Percentiles rank a stretch among this genome's conserved stretches.
Evolutionary conservation across 768 basidiomycete genomes (phyloP).

Genomic region (Saitozyma sp.): DNA sequence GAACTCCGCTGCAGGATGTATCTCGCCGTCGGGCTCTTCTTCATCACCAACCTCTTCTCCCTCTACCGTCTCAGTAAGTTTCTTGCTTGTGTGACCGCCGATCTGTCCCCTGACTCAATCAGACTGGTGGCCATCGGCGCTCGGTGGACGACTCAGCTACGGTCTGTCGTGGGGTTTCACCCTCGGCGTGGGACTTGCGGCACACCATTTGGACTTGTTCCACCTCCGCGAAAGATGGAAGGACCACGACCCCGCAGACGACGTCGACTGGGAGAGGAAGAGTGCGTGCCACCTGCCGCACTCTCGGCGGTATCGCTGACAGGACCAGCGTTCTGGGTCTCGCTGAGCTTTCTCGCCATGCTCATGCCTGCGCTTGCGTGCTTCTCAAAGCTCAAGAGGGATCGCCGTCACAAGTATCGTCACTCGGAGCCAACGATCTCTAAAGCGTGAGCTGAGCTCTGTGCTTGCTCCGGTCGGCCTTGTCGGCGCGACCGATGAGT

Average conservation of each 20-base stretch:
- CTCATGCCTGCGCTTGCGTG: slow-evolving; percentile 53
- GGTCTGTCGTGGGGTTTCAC: slow-evolving; percentile 49
- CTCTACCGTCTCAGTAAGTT: slow-evolving; percentile 52
- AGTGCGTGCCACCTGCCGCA: slow-evolving; percentile 31
- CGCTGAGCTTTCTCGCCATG: slow-evolving; percentile 51
- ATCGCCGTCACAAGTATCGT: slow-evolving; percentile 53
- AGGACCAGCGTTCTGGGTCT: slow-evolving; percentile 50
- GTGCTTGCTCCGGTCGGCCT: not conserved
- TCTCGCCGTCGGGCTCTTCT: slow-evolving; percentile 55
- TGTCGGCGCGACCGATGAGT: no score
- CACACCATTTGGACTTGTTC: slow-evolving; percentile 50
- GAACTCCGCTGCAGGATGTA: slow-evolving; percentile 45
- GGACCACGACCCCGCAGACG: slow-evolving; percentile 28
- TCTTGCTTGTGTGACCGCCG: not conserved
- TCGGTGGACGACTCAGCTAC: slow-evolving; percentile 54
- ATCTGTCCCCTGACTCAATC: slow-evolving; percentile 1
- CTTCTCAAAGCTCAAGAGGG: slow-evolving; percentile 54
- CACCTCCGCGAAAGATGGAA: slow-evolving; percentile 36
- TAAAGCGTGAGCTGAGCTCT: slow-evolving; percentile 46
- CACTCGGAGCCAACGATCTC: slow-evolving; percentile 48
- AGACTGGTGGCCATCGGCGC: slow-evolving; percentile 54
- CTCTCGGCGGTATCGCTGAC: not conserved
- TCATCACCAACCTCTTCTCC: slow-evolving; percentile 56
- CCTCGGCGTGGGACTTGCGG: slow-evolving; percentile 34
- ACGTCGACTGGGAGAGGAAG: slow-evolving; percentile 48